These are phyloP conservation scores for Blastobotrys robertii DNA, from an alignment of 805 yeast genomes.

Conservation along the genomic window DNA sequence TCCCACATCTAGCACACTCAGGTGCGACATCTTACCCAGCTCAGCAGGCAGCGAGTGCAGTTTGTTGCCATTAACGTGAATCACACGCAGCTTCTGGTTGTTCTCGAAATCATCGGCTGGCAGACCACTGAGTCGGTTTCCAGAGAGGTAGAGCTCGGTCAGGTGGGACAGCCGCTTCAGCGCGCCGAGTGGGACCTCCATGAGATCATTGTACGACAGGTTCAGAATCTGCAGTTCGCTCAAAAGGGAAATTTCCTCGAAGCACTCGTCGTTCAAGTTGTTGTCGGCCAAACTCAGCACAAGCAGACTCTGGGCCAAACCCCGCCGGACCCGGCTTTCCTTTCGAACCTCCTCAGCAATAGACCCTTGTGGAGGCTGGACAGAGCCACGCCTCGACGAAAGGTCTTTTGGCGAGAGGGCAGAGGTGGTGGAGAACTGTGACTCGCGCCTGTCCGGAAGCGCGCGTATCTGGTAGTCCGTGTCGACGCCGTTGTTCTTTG, in stretches of 20 bases:
- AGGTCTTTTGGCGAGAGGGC: constrained; percentile 4
- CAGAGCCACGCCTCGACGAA: not conserved
- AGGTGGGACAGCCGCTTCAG: constrained; percentile 46
- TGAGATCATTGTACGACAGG: constrained; percentile 71
- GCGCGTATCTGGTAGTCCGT: constrained; percentile 9
- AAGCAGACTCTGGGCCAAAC: constrained; percentile 41
- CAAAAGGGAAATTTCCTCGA: constrained; percentile 55
- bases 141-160: constrained; percentile 65
- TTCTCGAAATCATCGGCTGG: constrained; percentile 79
- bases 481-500: constrained; percentile 3
- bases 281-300: constrained; percentile 71
- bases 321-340: constrained; percentile 4
- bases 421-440: constrained; percentile 5
- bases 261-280: constrained; percentile 65
- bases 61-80: constrained; percentile 75
- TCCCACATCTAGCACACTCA: constrained; percentile 79
- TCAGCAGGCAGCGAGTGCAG: constrained; percentile 85
- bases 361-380: too few species aligned
- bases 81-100: constrained; percentile 45
- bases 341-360: not conserved
- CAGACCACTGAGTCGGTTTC: constrained; percentile 66
- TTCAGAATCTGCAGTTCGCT: constrained; percentile 53
- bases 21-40: constrained; percentile 51
- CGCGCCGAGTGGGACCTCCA: constrained; percentile 75
- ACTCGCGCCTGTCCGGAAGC: constrained; percentile 2